phyloP scores from a whole-genome alignment of 805 yeast species.

The Monosporozyma yasuniensis region DNA sequence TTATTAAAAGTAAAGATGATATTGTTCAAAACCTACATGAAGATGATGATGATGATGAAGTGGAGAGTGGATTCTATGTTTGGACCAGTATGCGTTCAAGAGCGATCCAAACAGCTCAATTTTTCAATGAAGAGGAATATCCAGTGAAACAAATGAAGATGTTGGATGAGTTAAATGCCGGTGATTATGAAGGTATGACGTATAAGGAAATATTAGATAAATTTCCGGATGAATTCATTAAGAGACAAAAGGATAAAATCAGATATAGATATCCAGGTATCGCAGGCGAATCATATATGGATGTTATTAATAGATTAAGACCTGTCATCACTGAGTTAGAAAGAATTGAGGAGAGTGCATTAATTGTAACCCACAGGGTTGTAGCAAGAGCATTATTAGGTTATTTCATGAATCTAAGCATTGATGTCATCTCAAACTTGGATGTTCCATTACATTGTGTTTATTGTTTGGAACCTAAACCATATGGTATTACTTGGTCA shows the following conservation, averaged over 20 bases:
- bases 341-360: conserved; percentile 77
- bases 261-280: conserved; percentile 91
- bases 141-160: conserved; percentile 83
- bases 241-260: conserved; percentile 69
- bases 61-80: conserved; percentile 48
- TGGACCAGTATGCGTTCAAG: conserved; percentile 87
- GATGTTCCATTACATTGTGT: conserved; percentile 91
- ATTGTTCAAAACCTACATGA: conserved; percentile 26
- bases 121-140: conserved; percentile 64
- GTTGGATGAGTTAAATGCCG: conserved; percentile 91
- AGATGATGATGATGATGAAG: conserved; percentile 16
- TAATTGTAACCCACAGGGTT: conserved; percentile 82
- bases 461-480: conserved; percentile 83
- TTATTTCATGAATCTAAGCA: conserved; percentile 75
- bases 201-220: conserved; percentile 70
- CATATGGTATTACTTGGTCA: conserved; percentile 92
- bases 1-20: conserved; percentile 18
- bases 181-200: conserved; percentile 86
- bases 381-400: conserved; percentile 82
- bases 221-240: conserved; percentile 70
- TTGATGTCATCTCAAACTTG: conserved; percentile 74
- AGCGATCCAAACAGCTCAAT: conserved; percentile 66
- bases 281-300: conserved; percentile 93
- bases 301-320: conserved; percentile 81
- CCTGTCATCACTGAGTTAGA: conserved; percentile 91